Base-by-base conservation (phyloP, 2,329 filamentous ascomycete genomes). In the Didymella glomerata region DNA sequence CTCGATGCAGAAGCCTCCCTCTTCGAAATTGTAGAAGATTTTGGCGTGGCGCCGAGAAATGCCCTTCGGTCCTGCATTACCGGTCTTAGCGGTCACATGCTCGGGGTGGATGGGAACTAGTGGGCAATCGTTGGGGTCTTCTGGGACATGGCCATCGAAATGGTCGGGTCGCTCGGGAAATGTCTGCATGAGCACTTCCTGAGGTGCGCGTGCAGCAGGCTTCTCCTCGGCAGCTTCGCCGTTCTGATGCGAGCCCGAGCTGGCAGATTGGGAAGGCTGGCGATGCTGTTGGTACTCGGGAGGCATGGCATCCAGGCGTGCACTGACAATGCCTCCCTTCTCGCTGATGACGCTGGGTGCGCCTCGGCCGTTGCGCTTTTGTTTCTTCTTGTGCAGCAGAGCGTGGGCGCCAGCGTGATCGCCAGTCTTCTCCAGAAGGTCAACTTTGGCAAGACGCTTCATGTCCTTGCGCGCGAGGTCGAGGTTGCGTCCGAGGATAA, bases 21-120 rank as follows among this genome's bases (percentile, higher is more conserved):
- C 82, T 13, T 86, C 80, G 61, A 85, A 81, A 68, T 90, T 90
- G 77, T 88, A 93, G 46, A 85, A 81, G 66, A 94, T 91, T 68
- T 87, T 88, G 48, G 91, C 80, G 73, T 94, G 91, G 66, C 89
- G 81, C 61, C 90, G 83, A 3, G 90, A 93, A 54, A 93, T 93
- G 49, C 85, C 85, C 70, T 90, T 90, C 49, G 90, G 91, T 2
- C 86, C 84, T 60, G 86, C 86, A 48, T 85, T 81, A 5, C 84
- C 84, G 2, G 67, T 68, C 44, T 64, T 63, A 24, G 68, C 68
- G 38, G 65, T 70, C 45, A 76, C 67, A 49, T 73, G 66, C 53
- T 75, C 87, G 3, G 90, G 90, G 73, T 93, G 90, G 44, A 93
- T 91, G 32, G 86, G 86, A 48, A 93, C 83, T 57, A 91, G 84